Base-by-base conservation (phyloP, 2,329 filamentous ascomycete genomes). In the Fusarium sp. region DNA sequence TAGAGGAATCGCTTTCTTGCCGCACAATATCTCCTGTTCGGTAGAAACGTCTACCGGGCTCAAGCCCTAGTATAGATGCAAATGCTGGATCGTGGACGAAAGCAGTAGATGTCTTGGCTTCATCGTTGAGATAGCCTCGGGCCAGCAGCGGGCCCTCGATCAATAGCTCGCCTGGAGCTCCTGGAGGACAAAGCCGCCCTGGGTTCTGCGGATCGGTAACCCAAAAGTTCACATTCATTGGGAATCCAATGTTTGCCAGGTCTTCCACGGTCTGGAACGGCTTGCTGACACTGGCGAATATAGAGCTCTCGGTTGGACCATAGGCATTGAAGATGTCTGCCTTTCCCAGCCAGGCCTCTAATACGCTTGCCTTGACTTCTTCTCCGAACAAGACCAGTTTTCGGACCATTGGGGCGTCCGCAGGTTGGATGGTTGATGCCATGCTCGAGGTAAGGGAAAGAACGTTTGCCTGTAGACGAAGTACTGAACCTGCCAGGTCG, bases 61-160 rank as follows among this genome's bases (percentile, higher is more conserved):
- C 54, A 41, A 44, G 40, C n/a, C 40, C 43, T 44, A 40, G 47
- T 23, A 47, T 34, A 28, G 43, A n/a, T 41, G 13, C 54, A 41
- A 41, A 57, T 31, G 54, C 47, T 57, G 54, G 54, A 27, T 57
- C 48, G 34, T 47, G 43, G 43, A 57, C 48, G 48, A 57, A 57
- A 40, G 54, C 54, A 23, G 43, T 44, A 57, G 43, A 44, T 27
- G 54, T 57, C 54, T 57, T 57, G 34, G 47, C 54, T 44, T 57
- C 54, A 48, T 57, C 54, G 39, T 1, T 55, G 39, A 55, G 40
- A 55, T 55, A 55, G 44, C 52, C 52, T 28, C 52, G 53, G 18
- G 53, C 54, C 39, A 57, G 54, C 48, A 57, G 39, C 15, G 54
- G 54, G n/a, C 54, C 54, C 48, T 57, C 54, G 27, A 57, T 57